phyloP scores from a whole-genome alignment of 169 alveolate genomes.

The Plasmodium malariae region DNA sequence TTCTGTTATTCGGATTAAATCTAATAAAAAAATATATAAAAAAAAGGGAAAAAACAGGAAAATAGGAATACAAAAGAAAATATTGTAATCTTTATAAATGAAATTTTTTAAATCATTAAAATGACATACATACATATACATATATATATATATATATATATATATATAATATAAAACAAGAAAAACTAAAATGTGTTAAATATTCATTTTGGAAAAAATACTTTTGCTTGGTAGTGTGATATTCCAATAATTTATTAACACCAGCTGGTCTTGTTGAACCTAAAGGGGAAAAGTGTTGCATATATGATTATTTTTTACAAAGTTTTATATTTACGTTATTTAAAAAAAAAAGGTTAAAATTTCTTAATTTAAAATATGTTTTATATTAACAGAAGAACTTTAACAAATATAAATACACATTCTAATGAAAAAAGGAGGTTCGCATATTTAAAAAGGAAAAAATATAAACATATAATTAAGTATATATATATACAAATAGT shows the following conservation, averaged over 20 bases:
- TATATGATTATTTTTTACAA: not conserved
- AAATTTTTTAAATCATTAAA: too few species aligned
- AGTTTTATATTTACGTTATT: not conserved
- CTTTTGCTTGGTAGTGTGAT: slow-evolving; percentile 82
- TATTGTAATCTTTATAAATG: too few species aligned
- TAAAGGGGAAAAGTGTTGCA: slow-evolving; percentile 15
- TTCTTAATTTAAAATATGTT: too few species aligned
- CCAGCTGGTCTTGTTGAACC: slow-evolving; percentile 83
- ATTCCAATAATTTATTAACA: slow-evolving; percentile 82
- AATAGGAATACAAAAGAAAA: not conserved
- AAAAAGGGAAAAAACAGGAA: not conserved
- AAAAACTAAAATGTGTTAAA: too few species aligned
- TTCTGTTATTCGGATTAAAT: slow-evolving; percentile 80
- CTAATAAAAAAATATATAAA: slow-evolving; percentile 56
- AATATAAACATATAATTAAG: not conserved
- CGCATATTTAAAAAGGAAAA: not conserved
- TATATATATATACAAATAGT: not conserved
- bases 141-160: not conserved
- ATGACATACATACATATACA: not conserved
- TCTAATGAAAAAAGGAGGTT: too few species aligned
- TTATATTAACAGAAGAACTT: too few species aligned
- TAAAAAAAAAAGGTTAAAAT: too few species aligned
- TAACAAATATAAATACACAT: too few species aligned
- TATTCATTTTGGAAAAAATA: too few species aligned
- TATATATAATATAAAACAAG: not conserved